These are phyloP conservation scores for Cryptomeria japonica DNA, from an alignment of 75 land plant genomes.

Conservation along the genomic window DNA sequence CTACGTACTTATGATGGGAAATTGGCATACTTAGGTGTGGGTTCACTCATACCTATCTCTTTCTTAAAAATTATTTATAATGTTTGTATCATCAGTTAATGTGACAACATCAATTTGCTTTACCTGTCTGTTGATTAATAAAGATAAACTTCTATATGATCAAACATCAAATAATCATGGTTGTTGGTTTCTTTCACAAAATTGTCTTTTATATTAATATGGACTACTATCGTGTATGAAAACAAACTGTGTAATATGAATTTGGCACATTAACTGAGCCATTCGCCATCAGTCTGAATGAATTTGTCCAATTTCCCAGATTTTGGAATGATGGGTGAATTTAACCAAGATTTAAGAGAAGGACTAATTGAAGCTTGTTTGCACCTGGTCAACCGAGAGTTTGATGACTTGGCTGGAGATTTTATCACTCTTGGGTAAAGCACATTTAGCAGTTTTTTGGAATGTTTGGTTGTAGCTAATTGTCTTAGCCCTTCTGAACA, in stretches of 20 bases:
- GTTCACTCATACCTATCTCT: background rate
- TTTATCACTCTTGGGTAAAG: conserved; percentile 96
- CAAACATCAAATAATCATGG: background rate
- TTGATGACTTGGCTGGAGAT: conserved; percentile 87
- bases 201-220: background rate
- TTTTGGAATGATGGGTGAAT: conserved; percentile 99
- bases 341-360: conserved; percentile 80
- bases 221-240: background rate
- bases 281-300: background rate
- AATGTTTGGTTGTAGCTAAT: background rate
- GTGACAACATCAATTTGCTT: background rate
- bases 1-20: conserved; percentile 90
- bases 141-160: background rate
- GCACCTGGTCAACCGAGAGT: conserved; percentile 96
- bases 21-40: conserved; percentile 88
- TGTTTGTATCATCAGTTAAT: background rate
- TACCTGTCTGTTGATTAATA: background rate
- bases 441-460: background rate
- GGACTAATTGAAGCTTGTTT: conserved; percentile 94
- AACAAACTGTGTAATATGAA: background rate
- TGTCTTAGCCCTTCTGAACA: background rate
- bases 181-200: background rate
- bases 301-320: conserved; percentile 43
- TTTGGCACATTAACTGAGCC: background rate
- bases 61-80: conserved; percentile 2